Conservation (phyloP, 495 filamentous ascomycete species). For the Podospora pseudoanserina region DNA sequence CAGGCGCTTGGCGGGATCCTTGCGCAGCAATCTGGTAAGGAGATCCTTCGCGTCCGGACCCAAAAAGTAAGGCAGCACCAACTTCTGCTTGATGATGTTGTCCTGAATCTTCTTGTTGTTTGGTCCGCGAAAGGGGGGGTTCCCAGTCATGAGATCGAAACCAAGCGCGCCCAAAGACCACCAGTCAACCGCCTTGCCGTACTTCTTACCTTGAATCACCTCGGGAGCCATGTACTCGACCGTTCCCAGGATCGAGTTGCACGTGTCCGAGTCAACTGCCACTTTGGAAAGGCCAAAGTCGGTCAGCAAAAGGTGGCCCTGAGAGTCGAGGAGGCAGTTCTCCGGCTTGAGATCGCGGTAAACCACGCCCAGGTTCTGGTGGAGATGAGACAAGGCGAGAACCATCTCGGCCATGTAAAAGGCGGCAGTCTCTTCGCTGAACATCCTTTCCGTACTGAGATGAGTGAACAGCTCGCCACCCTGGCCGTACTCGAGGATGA, state of each 20-base stretch:
- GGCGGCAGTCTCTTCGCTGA: constrained; percentile 76
- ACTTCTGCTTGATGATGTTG: constrained; percentile 88
- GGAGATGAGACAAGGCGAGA: constrained; percentile 87
- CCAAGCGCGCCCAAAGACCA: constrained; percentile 94
- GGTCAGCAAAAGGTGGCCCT: constrained; percentile 90
- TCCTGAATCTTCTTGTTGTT: constrained; percentile 90
- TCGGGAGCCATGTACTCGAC: constrained; percentile 99
- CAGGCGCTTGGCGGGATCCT: constrained; percentile 84
- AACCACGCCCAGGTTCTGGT: constrained; percentile 85
- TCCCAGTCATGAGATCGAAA: constrained; percentile 86
- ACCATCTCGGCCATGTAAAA: constrained; percentile 99
- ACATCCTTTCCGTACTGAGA: constrained; percentile 85
- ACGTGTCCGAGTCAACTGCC: constrained; percentile 74
- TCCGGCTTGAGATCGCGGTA: constrained; percentile 98
- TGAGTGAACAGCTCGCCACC: constrained; percentile 93
- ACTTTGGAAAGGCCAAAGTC: constrained; percentile 98
- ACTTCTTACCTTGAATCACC: constrained; percentile 76
- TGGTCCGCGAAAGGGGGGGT: constrained; percentile 81
- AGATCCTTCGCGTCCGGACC: constrained; percentile 88
- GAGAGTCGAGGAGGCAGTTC: constrained; percentile 88
- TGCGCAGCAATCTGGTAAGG: constrained; percentile 79
- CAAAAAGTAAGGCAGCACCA: constrained; percentile 81
- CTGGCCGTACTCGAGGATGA: constrained; percentile 97
- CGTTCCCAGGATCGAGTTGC: constrained; percentile 86
- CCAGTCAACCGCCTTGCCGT: constrained; percentile 95